These are phyloP conservation scores for Neurospora sp. DNA, from an alignment of 495 filamentous ascomycete genomes.

Conservation along the genomic window DNA sequence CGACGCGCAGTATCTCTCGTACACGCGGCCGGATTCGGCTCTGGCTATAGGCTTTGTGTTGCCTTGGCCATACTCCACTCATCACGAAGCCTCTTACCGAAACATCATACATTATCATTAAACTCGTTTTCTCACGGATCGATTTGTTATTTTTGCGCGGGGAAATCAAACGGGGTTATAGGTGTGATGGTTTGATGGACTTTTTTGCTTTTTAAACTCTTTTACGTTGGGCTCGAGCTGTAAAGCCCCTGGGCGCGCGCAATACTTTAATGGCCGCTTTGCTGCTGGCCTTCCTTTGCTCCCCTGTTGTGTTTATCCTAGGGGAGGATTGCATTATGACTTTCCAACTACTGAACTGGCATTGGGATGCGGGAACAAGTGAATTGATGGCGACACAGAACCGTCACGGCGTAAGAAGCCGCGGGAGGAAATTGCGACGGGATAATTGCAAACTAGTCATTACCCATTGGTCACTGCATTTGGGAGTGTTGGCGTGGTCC, in stretches of 20 bases:
- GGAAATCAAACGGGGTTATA: constrained; percentile 7
- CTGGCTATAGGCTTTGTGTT: constrained; percentile 8
- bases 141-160: constrained; percentile 7
- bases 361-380: background rate
- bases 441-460: background rate
- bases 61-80: constrained; percentile 12
- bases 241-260: constrained; percentile 1
- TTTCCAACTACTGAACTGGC: background rate
- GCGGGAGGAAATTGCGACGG: background rate
- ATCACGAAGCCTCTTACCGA: constrained; percentile 4
- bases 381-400: background rate
- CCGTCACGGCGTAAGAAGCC: background rate
- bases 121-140: constrained; percentile 14
- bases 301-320: background rate
- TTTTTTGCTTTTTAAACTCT: constrained; percentile 7
- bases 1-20: constrained; percentile 7
- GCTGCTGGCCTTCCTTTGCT: background rate
- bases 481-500: background rate
- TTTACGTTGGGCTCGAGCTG: constrained; percentile 6
- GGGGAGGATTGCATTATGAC: background rate
- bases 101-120: constrained; percentile 6
- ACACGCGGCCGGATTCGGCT: constrained; percentile 12
- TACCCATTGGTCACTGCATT: background rate
- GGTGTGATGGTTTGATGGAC: constrained; percentile 11
- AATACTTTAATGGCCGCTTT: background rate